Evolutionary conservation across 1,139 yeast species (phyloP), one percentile per base, ranked within the genome.

Genomic region (Geotrichum reessii): DNA sequence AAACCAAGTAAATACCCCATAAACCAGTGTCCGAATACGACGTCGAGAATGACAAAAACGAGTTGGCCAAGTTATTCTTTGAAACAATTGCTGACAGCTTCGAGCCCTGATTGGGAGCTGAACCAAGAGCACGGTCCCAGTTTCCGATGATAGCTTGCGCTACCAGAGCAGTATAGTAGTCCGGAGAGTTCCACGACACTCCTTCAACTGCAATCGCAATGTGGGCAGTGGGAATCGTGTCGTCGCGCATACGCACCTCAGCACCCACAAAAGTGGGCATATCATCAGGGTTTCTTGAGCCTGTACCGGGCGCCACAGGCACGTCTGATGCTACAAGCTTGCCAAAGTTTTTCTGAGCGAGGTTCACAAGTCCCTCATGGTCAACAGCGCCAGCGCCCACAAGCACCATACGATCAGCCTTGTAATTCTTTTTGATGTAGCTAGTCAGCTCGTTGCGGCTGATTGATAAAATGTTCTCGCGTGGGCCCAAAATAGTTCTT

Each of bases 121-220:
- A 89, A 47, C 97, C 97, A 62, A 87, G 76, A 9, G 97, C 86
- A 70, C 99, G 84, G 73, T 93, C 99, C 98, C 98, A 93, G 69
- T 92, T 89, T 50, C 99, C 99, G 53, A 93, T 86, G 62, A 93
- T 87, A 17, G 98, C 97, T 75, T 93, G 97, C 5, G 97, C 95
- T 0, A 93, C 96, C 24, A 95, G 80, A 1, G 97, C 97, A 31
- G 95, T 87, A 77, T 91, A 92, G 75, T 92, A 93, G 72, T 93
- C 98, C 8, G 95, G 92, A 3, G 95, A 90, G 40, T 89, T 86
- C 99, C 99, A 93, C 53, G 96, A 86, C 28, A 92, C 97, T 67
- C 99, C 98, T 76, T 93, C 99, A n/a, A 93, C 86, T 12, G 97
- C 95, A 62, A 93, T 76, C 7, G 97, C 99, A 59, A 91, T 84